phyloP scores from a whole-genome alignment of 805 yeast species.

The Blastobotrys parvus region DNA sequence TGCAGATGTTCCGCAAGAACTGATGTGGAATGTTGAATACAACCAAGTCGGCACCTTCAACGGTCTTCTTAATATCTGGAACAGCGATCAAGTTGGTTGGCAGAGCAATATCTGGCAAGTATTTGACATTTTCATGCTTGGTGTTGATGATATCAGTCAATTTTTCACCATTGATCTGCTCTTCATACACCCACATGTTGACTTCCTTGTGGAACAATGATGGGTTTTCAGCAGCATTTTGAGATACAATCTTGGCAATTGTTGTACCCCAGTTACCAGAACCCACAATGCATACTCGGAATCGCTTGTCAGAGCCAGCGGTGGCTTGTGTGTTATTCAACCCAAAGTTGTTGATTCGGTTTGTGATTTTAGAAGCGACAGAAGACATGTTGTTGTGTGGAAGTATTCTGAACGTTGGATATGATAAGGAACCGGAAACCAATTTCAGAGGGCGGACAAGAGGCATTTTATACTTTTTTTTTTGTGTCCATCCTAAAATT shows the following conservation, averaged over 20 bases:
- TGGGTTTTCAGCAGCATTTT: slow-evolving; percentile 67
- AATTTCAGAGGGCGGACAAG: neutral
- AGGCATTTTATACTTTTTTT: neutral
- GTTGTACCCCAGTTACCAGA: slow-evolving; percentile 99
- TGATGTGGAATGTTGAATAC: slow-evolving; percentile 97
- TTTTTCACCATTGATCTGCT: slow-evolving; percentile 60
- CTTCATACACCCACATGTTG: slow-evolving; percentile 97
- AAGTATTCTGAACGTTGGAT: too few relatives aligned
- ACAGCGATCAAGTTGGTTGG: slow-evolving; percentile 85
- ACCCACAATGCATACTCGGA: slow-evolving; percentile 71
- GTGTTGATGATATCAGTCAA: slow-evolving; percentile 87
- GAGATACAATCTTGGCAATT: slow-evolving; percentile 90
- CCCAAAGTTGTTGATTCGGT: slow-evolving; percentile 6
- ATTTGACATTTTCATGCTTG: slow-evolving; percentile 88
- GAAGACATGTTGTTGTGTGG: neutral
- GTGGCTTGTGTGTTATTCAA: slow-evolving; percentile 6
- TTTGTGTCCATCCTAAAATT: too few relatives aligned
- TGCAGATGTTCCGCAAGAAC: slow-evolving; percentile 70
- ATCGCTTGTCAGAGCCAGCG: slow-evolving; percentile 28
- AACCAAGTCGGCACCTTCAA: slow-evolving; percentile 72
- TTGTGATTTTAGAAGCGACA: slow-evolving; percentile 2
- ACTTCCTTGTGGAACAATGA: slow-evolving; percentile 65
- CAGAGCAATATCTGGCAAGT: slow-evolving; percentile 78
- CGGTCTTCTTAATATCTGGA: slow-evolving; percentile 73
- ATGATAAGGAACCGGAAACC: neutral